Conservation (phyloP, 345 rosid genomes). For the Geranium rotundifolium region DNA sequence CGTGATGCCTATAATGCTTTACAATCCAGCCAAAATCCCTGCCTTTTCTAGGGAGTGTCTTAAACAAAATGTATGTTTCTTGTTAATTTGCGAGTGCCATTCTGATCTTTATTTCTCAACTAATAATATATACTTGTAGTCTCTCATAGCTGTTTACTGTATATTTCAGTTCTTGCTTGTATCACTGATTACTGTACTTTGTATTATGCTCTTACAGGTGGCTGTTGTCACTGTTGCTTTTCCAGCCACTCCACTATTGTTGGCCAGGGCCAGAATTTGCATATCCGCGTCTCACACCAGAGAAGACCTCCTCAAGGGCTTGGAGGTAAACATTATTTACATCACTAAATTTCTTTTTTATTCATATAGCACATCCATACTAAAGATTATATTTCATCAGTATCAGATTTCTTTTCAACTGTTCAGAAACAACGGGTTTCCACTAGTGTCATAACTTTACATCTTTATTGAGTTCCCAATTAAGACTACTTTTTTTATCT, state of each 20-base stretch:
- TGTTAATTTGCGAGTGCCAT: not conserved
- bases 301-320: constrained; percentile 61
- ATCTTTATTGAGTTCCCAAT: too few relatives aligned
- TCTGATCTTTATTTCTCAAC: not conserved
- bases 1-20: constrained; percentile 95
- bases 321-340: constrained; percentile 35
- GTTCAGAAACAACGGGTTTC: too few relatives aligned
- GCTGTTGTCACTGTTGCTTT: not conserved
- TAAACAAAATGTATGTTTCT: constrained; percentile 43
- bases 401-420: too few relatives aligned
- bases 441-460: too few relatives aligned
- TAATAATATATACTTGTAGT: not conserved
- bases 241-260: constrained; percentile 20
- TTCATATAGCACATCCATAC: not conserved
- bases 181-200: not conserved
- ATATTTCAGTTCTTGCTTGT: not conserved
- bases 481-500: too few relatives aligned
- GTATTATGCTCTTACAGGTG: not conserved
- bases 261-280: constrained; percentile 84
- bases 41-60: constrained; percentile 94
- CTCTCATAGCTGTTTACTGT: not conserved
- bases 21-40: constrained; percentile 91
- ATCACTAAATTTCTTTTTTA: not conserved
- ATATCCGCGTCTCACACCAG: constrained; percentile 65
- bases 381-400: too few relatives aligned